phyloP scores from a whole-genome alignment of 2,329 filamentous ascomycete species.

The Eurotiales sp. region DNA sequence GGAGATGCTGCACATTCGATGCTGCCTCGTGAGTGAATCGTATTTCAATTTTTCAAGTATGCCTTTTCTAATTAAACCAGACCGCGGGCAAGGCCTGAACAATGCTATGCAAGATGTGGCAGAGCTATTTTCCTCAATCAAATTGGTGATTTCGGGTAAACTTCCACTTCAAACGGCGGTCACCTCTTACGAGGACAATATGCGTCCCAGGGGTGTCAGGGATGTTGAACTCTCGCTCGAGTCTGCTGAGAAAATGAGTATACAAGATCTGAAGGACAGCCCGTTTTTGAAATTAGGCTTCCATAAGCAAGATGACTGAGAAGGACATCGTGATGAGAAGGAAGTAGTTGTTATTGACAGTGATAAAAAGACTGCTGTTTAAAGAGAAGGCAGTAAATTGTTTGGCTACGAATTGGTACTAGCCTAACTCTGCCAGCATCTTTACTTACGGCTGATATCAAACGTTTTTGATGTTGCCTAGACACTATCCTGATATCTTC shows the following conservation, averaged over 20 bases:
- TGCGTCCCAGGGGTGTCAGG: constrained; percentile 5
- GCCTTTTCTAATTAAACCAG: not conserved
- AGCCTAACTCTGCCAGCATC: too few species aligned
- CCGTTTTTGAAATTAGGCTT: constrained; percentile 10
- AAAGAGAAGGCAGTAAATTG: too few species aligned
- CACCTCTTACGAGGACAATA: constrained; percentile 5
- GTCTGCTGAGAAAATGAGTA: constrained; percentile 1
- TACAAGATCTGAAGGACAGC: constrained; percentile 4
- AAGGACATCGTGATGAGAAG: not conserved
- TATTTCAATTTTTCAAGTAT: not conserved
- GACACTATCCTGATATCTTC: too few species aligned
- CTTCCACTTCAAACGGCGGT: not conserved
- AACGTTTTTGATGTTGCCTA: too few species aligned
- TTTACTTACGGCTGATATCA: too few species aligned
- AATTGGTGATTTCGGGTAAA: not conserved
- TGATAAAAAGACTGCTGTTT: too few species aligned
- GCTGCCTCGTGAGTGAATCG: constrained; percentile 5
- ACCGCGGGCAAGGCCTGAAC: constrained; percentile 11
- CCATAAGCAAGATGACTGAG: not conserved
- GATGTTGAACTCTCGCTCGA: constrained; percentile 9
- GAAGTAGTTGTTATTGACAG: not conserved
- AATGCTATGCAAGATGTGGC: constrained; percentile 7
- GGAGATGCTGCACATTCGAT: constrained; percentile 13
- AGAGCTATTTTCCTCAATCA: constrained; percentile 6
- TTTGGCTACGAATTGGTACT: too few species aligned